Evolutionary conservation across 2,329 filamentous ascomycete species (phyloP).

Genomic region (Penicillium sp.): DNA sequence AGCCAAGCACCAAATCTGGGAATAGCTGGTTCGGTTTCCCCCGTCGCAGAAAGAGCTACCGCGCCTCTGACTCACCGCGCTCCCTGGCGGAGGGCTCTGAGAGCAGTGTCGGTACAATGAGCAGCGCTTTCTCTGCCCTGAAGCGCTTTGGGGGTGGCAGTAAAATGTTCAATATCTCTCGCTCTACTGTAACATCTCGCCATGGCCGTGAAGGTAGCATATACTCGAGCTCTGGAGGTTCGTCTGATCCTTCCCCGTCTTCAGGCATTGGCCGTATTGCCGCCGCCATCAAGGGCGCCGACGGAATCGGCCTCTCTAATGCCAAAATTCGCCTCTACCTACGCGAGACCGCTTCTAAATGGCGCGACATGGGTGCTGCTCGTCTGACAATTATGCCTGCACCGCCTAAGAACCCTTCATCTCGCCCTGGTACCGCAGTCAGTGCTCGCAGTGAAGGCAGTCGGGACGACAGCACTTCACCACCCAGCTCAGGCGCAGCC

Average conservation of each 20-base stretch:
- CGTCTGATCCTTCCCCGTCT: conserved; percentile 56
- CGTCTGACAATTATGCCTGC: conserved; percentile 76
- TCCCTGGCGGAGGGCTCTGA: conserved; percentile 67
- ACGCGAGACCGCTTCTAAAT: conserved; percentile 74
- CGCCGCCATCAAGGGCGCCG: conserved; percentile 54
- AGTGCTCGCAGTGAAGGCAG: conserved; percentile 51
- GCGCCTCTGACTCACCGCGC: conserved; percentile 59
- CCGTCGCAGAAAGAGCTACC: conserved; percentile 57
- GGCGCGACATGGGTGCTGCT: conserved; percentile 89
- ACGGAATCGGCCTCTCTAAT: conserved; percentile 68
- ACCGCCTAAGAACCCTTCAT: conserved; percentile 35
- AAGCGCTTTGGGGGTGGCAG: conserved; percentile 73
- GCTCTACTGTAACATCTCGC: conserved; percentile 70
- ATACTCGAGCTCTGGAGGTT: conserved; percentile 61
- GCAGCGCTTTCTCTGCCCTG: conserved; percentile 76
- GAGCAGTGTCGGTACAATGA: conserved; percentile 74
- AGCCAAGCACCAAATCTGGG: conserved; percentile 37
- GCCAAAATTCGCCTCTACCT: conserved; percentile 86
- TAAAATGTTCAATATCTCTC: conserved; percentile 79
- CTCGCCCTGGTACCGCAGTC: conserved; percentile 50
- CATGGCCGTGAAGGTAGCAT: conserved; percentile 59
- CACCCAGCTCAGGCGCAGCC: conserved; percentile 35
- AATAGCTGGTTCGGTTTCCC: conserved; percentile 56
- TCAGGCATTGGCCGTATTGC: conserved; percentile 59
- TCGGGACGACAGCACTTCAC: conserved; percentile 27